These are phyloP conservation scores for Sodiomyces alkalinus DNA, from an alignment of 2,329 filamentous ascomycete species.

Conservation along the genomic window DNA sequence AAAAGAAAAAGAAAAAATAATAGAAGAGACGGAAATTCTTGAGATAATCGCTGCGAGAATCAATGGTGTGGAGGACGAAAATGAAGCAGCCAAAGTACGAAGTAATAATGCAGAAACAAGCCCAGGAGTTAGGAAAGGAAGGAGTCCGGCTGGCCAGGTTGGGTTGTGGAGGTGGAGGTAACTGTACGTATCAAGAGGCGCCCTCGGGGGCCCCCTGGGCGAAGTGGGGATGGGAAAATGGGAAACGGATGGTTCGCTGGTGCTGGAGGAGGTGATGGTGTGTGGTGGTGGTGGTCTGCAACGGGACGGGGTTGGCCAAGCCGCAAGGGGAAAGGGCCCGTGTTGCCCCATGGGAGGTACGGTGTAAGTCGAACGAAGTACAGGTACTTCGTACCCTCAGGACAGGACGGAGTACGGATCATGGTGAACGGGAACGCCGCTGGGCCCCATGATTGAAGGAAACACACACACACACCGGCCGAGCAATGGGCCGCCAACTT, in stretches of 20 bases:
- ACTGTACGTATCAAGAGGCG: slow-evolving; percentile 3
- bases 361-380: no score
- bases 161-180: slow-evolving; percentile 1
- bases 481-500: no score
- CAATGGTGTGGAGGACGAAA: neutral
- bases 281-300: slow-evolving; percentile 1
- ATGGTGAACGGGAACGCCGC: neutral
- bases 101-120: slow-evolving; percentile 2
- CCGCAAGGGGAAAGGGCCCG: neutral
- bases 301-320: neutral
- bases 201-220: slow-evolving; percentile 1
- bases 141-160: neutral
- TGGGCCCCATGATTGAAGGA: neutral
- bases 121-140: slow-evolving; percentile 1
- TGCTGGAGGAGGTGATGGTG: neutral
- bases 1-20: no score
- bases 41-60: slow-evolving; percentile 1
- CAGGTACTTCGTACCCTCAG: no score
- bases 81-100: slow-evolving; percentile 2
- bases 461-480: neutral
- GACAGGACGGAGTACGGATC: neutral
- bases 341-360: neutral
- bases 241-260: neutral
- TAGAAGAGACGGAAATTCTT: no score
- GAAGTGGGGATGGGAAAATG: slow-evolving; percentile 1